phyloP scores from a whole-genome alignment of 192 early-diverging fungal genomes.

The Podila clonocystis region DNA sequence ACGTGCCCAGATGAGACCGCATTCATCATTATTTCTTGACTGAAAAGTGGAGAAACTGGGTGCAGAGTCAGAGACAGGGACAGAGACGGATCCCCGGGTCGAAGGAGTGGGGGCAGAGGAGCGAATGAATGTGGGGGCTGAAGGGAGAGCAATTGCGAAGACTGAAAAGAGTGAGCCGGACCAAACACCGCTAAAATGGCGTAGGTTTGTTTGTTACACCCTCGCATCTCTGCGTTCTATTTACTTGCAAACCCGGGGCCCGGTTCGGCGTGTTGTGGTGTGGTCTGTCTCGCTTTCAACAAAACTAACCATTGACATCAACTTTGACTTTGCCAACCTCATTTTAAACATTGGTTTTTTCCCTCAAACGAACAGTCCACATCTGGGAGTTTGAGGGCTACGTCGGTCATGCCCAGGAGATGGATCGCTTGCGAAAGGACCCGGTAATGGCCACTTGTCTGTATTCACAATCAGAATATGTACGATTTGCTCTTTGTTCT shows the following conservation, averaged over 20 bases:
- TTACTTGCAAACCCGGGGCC: background rate
- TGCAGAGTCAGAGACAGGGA: background rate
- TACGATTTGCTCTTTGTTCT: background rate
- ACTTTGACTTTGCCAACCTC: background rate
- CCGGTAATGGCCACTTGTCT: constrained; percentile 55
- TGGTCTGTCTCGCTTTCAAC: constrained; percentile 2
- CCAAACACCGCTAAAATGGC: background rate
- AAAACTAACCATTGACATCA: background rate
- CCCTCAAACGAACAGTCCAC: constrained; percentile 65
- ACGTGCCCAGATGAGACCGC: background rate
- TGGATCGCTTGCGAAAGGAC: constrained; percentile 67
- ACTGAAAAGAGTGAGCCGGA: too few species aligned
- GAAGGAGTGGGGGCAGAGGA: background rate
- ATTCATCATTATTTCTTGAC: too few species aligned
- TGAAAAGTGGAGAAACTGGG: too few species aligned
- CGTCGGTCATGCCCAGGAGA: constrained; percentile 76
- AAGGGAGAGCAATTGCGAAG: too few species aligned
- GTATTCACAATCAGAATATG: background rate
- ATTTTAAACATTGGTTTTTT: background rate
- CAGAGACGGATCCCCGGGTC: background rate
- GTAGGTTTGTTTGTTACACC: background rate
- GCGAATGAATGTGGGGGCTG: background rate
- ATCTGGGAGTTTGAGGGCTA: constrained; percentile 97
- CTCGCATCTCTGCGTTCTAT: background rate
- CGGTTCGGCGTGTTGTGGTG: background rate